Percentiles rank a stretch among this genome's conserved stretches.
These are phyloP conservation scores for Phytophthora meadii DNA, from an alignment of 352 stramenopile species.

Conservation along the genomic window DNA sequence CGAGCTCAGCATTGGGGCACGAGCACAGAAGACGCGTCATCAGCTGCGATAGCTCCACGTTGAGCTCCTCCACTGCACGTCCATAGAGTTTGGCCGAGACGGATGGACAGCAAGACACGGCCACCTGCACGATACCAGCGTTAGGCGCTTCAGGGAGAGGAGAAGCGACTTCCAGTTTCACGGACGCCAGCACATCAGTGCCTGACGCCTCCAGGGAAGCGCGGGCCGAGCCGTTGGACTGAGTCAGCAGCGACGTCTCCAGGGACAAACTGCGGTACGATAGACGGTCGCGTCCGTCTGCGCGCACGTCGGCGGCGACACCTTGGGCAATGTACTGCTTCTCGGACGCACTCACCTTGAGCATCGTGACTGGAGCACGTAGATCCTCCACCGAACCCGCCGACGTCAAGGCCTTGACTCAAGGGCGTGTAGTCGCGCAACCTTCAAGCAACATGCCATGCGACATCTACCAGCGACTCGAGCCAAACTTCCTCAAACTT, in stretches of 20 bases:
- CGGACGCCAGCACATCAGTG: constrained; percentile 79
- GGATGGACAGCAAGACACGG: constrained; percentile 73
- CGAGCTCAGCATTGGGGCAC: constrained; percentile 56
- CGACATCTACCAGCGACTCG: no score
- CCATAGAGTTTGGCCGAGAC: constrained; percentile 78
- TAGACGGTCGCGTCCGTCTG: constrained; percentile 69
- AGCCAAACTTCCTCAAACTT: no score
- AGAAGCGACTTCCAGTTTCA: constrained; percentile 77
- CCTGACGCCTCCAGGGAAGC: constrained; percentile 69
- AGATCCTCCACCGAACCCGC: no score
- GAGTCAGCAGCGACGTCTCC: constrained; percentile 74
- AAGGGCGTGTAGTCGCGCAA: no score
- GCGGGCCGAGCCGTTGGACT: constrained; percentile 82
- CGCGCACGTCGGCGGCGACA: constrained; percentile 74
- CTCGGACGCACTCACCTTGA: constrained; percentile 82
- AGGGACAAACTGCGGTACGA: constrained; percentile 68
- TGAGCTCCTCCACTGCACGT: constrained; percentile 75
- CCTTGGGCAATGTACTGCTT: constrained; percentile 76
- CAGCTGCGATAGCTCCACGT: constrained; percentile 80
- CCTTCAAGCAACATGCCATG: no score
- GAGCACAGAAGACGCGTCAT: constrained; percentile 75
- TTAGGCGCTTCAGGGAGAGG: constrained; percentile 54
- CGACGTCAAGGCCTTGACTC: no score
- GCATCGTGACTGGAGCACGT: no score
- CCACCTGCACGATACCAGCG: constrained; percentile 59